Evolutionary conservation across 139 green algal species (phyloP).

Genomic region (Tetradesmus lagerheimii): DNA sequence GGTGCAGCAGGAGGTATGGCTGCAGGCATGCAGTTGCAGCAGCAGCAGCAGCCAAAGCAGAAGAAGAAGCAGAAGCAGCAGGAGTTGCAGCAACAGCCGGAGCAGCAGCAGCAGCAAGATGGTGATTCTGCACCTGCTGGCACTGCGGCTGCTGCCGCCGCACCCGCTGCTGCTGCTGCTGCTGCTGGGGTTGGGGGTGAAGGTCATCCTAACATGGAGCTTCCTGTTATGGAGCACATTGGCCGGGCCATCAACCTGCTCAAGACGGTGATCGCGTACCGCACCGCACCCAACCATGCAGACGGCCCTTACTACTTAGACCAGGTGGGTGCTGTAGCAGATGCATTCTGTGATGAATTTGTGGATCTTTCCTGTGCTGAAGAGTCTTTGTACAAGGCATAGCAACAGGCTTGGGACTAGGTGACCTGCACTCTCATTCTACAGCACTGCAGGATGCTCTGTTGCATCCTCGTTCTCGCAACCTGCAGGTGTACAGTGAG

Average conservation of each 20-base stretch:
- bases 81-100: not conserved
- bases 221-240: slow-evolving; percentile 9
- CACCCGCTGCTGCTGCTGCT: not conserved
- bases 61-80: not conserved
- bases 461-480: too few relatives aligned
- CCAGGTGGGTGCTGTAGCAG: slow-evolving; percentile 7
- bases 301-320: slow-evolving; percentile 24
- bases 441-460: too few relatives aligned
- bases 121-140: not conserved
- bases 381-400: too few relatives aligned
- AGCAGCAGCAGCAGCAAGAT: slow-evolving; percentile 5
- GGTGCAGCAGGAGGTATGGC: not conserved
- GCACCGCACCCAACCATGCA: not conserved
- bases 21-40: not conserved
- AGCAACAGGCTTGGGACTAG: too few relatives aligned
- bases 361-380: not conserved
- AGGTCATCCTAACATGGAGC: not conserved
- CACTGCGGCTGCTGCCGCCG: not conserved
- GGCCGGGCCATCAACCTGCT: not conserved
- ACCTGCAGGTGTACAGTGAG: slow-evolving; percentile 27
- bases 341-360: not conserved
- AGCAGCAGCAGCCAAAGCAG: not conserved
- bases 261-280: slow-evolving; percentile 17
- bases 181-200: not conserved
- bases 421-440: too few relatives aligned